Evolutionary conservation across 2,329 filamentous ascomycete species (phyloP), one percentile per base, ranked within the genome.

Genomic region (Botrytis elliptica): DNA sequence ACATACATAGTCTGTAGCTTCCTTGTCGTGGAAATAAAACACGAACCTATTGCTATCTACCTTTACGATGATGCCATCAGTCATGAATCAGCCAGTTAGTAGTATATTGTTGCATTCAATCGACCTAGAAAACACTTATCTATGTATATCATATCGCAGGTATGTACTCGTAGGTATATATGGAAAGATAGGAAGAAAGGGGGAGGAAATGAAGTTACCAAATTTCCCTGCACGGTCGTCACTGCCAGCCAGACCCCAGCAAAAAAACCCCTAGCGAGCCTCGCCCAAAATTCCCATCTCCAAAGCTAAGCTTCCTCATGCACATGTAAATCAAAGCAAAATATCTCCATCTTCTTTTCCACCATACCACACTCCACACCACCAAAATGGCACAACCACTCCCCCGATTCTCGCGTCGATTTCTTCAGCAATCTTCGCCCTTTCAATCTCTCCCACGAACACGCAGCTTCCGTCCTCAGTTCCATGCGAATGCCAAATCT

Each of bases 311-410:
- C 66, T 59, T 40, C 36, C 66, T 33, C 44, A 46, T 63, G 57
- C 42, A 64, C 29, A 44, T 63, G 68, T 59, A 63, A 69, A 62
- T 38, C 33, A 44, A 71, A 9, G 52, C 52, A 57, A 57, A n/a
- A 55, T n/a, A 55, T n/a, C 60, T 18, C 18, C 60, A 12, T 55
- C 70, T 29, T 44, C 38, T 20, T 14, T 33, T 29, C 12, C n/a
- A 63, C 14, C 33, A 52, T 6, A 59, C 44, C 40, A 64, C 40
- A 64, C 1, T 29, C 25, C 49, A 68, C 36, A 18, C 9, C 46
- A 57, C 40, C 69, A 68, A 68, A 74, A 81, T 81, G 79, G 77
- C 78, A 46, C 74, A 77, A 70, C 75, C 75, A 77, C 71, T 78
- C 46, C 74, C 77, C 29, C 74, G 77, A 74, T 60, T 78, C n/a